Percentiles rank a stretch among this genome's conserved stretches.
These are phyloP conservation scores for Pyrenophora graminea DNA, from an alignment of 2,329 filamentous ascomycete species.

Conservation along the genomic window DNA sequence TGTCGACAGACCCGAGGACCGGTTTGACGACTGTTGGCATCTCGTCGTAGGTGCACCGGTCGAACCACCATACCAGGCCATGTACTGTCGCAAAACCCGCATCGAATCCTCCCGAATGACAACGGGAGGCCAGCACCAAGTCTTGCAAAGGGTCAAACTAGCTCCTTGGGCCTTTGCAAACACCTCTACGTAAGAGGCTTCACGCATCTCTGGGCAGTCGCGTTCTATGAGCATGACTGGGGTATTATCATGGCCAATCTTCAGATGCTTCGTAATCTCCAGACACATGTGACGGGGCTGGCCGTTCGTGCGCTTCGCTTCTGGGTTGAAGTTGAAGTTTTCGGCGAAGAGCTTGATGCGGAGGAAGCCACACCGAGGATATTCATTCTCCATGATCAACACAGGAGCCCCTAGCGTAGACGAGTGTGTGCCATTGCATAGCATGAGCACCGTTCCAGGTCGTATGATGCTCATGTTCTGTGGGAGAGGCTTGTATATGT, in stretches of 20 bases:
- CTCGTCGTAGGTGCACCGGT: too few relatives aligned
- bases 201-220: constrained; percentile 18
- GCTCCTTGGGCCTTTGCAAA: neutral
- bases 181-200: constrained; percentile 25
- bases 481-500: constrained; percentile 26
- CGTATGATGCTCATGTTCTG: constrained; percentile 10
- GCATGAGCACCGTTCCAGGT: constrained; percentile 22
- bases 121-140: constrained; percentile 25
- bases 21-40: too few relatives aligned
- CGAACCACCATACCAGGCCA: neutral
- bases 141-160: constrained; percentile 13
- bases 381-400: constrained; percentile 17
- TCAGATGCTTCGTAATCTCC: constrained; percentile 6
- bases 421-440: constrained; percentile 13
- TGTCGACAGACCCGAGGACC: too few relatives aligned
- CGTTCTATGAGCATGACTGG: constrained; percentile 21
- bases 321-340: constrained; percentile 14
- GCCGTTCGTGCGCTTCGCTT: neutral
- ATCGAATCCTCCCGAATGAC: constrained; percentile 5
- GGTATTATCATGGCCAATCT: constrained; percentile 13
- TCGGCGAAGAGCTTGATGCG: constrained; percentile 19
- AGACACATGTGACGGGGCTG: constrained; percentile 6
- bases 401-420: constrained; percentile 23
- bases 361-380: constrained; percentile 16
- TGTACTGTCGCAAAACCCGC: constrained; percentile 6